Evolutionary conservation across 1,284 basidiomycete species (phyloP).

Genomic region (Trametes polyzona): DNA sequence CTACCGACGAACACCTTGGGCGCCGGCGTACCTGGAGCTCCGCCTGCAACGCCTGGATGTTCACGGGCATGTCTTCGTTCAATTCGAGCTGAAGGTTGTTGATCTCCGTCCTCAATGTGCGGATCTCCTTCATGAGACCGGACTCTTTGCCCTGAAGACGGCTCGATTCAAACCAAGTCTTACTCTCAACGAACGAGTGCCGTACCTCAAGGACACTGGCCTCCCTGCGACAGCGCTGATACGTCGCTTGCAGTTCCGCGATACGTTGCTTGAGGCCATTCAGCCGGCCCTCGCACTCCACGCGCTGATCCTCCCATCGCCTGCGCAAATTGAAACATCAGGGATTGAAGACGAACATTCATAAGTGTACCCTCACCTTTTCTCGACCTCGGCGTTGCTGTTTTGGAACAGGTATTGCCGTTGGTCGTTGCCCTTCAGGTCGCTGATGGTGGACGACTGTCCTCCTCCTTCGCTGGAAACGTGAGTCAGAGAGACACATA

Average conservation of each 20-base stretch:
- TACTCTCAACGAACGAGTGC: neutral
- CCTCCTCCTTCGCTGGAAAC: conserved; percentile 72
- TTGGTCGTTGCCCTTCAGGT: conserved; percentile 43
- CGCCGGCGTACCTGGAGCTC: conserved; percentile 51
- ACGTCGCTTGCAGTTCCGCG: neutral
- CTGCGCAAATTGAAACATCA: conserved; percentile 7
- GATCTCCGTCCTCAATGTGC: conserved; percentile 37
- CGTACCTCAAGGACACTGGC: conserved; percentile 12
- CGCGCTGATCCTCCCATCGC: conserved; percentile 24
- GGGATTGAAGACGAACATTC: too few species aligned
- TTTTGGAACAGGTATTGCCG: conserved; percentile 55
- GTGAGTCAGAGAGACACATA: neutral
- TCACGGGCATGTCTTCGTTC: conserved; percentile 76
- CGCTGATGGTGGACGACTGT: conserved; percentile 45
- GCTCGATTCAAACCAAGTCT: neutral
- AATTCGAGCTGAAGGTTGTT: conserved; percentile 58
- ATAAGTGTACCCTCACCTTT: conserved; percentile 33
- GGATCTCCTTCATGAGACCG: conserved; percentile 3
- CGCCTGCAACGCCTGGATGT: conserved; percentile 67
- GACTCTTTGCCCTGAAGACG: conserved; percentile 14
- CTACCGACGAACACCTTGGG: conserved; percentile 16
- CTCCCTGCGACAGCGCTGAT: conserved; percentile 10
- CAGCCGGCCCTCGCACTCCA: conserved; percentile 23
- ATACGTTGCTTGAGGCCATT: conserved; percentile 9
- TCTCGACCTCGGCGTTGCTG: conserved; percentile 38